These are phyloP conservation scores for Phialocephala subalpina DNA, from an alignment of 2,329 filamentous ascomycete genomes.

Conservation along the genomic window DNA sequence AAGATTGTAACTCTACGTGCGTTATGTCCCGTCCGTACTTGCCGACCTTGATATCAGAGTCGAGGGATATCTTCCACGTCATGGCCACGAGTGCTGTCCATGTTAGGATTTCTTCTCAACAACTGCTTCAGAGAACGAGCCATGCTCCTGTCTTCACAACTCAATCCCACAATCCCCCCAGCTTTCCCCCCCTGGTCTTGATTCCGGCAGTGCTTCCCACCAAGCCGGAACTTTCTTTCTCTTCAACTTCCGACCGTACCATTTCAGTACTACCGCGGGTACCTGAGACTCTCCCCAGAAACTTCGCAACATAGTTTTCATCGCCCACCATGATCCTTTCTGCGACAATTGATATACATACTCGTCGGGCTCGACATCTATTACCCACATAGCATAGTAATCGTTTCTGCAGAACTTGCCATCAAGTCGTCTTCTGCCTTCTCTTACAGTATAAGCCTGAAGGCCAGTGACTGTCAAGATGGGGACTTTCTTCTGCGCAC, in stretches of 20 bases:
- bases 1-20: not conserved
- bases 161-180: no score
- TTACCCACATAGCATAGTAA: not conserved
- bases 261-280: not conserved
- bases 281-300: not conserved
- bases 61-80: not conserved
- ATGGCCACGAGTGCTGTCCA: not conserved
- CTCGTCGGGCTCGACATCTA: not conserved
- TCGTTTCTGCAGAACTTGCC: not conserved
- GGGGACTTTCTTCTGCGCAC: no score
- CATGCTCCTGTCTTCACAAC: not conserved
- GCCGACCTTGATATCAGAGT: not conserved
- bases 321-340: not conserved
- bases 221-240: not conserved
- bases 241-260: not conserved
- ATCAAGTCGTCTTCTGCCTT: no score
- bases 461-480: no score
- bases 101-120: not conserved
- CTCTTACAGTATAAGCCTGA: no score
- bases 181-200: no score
- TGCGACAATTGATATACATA: not conserved
- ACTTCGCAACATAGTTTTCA: not conserved
- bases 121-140: not conserved
- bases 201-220: not conserved
- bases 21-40: not conserved